Evolutionary conservation across 129 eudicot genomes (phyloP), one percentile per base, ranked within the genome.

Genomic region (Centella asiatica): DNA sequence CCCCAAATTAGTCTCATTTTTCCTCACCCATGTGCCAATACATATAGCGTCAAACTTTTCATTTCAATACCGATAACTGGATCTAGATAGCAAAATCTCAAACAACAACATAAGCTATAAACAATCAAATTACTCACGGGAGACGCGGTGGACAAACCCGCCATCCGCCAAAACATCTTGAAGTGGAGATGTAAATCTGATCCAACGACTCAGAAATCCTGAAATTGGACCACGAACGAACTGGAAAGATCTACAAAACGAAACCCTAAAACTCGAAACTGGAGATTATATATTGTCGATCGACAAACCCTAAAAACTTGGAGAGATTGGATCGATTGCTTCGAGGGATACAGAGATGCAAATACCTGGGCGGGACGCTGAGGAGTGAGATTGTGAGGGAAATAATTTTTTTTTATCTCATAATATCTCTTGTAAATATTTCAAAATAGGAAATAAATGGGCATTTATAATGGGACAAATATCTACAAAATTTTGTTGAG

Each of bases 161-260:
- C 75, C 96, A 88, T 88, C 69, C 94, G 96, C 96, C 96, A 88
- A 69, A 85, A 88, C 96, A 88, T 88, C 67, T 55, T 77, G 64
- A 79, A 76, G 24, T 59, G 25, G 46, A 19, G 25, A 53, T 4
- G 59, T 1, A 27, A 51, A 25, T 15, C 12, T 24, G 29, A 54
- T 54, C 23, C 6, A 2, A 1, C 4, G 33, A 52, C 12, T 25
- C 29, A 28, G 37, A 54, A 54, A 25, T n/a, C 26, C 57, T 31
- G 57, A 51, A 22, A 24, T 6, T 5, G 17, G 19, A 29, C 24
- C 18, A 22, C 13, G 18, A 27, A 12, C 22, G 9, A 19, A 46
- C 22, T 15, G 23, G 3, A 4, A 23, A 12, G 57, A 51, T 27
- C 3, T 0, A 44, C 48, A 14, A 44, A 44, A 13, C 4, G n/a